Percentiles rank a stretch among this genome's conserved stretches.
phyloP scores from a whole-genome alignment of 768 basidiomycete species.

The Strobilomyces echinocephalus region DNA sequence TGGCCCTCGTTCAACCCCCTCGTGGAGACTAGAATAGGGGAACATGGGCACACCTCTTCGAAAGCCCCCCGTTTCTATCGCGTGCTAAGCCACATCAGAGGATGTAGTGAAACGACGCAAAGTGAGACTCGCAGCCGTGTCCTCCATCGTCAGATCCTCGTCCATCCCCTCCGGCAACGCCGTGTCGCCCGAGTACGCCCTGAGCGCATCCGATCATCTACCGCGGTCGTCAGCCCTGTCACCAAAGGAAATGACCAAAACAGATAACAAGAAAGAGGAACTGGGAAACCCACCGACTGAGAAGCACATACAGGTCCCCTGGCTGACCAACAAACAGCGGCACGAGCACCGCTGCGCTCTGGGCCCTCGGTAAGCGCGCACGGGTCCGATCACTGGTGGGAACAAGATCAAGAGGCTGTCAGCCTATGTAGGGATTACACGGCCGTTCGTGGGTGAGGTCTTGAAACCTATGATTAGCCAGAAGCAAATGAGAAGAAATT shows the following conservation, averaged over 20 bases:
- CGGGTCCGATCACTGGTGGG: no score
- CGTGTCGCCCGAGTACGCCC: slow-evolving; percentile 83
- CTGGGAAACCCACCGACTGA: slow-evolving; percentile 61
- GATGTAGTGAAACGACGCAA: background rate
- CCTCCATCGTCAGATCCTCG: slow-evolving; percentile 63
- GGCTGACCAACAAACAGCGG: slow-evolving; percentile 79
- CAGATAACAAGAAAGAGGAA: background rate
- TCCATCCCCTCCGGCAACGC: slow-evolving; percentile 86
- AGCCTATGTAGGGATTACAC: no score
- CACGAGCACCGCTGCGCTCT: slow-evolving; percentile 73
- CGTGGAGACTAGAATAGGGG: background rate
- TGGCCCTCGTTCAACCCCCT: slow-evolving; percentile 23
- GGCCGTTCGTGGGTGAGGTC: no score
- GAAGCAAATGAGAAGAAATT: no score
- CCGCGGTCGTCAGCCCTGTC: no score
- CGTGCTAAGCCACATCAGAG: background rate
- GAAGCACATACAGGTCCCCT: slow-evolving; percentile 80
- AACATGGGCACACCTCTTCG: slow-evolving; percentile 61
- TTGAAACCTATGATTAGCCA: no score
- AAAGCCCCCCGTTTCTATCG: slow-evolving; percentile 78
- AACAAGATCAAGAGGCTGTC: no score
- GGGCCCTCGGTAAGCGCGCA: slow-evolving; percentile 49
- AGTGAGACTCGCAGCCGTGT: slow-evolving; percentile 57
- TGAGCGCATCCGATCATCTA: slow-evolving; percentile 70
- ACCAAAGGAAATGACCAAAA: no score